Percentiles rank a stretch among this genome's conserved stretches.
Conservation (phyloP, 2,329 filamentous ascomycete species). For the Ophiocordyceps sinensis region DNA sequence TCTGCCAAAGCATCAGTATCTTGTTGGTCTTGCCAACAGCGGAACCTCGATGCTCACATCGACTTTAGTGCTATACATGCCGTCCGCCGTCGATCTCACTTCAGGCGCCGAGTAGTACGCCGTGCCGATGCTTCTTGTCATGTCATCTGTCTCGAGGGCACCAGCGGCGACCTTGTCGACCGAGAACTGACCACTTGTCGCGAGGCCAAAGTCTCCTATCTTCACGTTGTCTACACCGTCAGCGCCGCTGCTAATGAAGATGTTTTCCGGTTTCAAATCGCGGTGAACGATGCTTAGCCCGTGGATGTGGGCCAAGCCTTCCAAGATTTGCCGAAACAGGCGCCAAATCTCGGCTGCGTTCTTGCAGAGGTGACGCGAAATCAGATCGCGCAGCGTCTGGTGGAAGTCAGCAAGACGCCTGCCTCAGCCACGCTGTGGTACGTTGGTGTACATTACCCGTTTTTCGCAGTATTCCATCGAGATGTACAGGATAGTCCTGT, state of each 20-base stretch:
- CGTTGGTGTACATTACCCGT: slow-evolving; percentile 35
- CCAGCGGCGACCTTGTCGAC: slow-evolving; percentile 35
- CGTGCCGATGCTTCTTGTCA: slow-evolving; percentile 62
- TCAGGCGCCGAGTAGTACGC: slow-evolving; percentile 90
- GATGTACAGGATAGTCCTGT: slow-evolving; percentile 75
- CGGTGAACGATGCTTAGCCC: slow-evolving; percentile 84
- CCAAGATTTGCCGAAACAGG: slow-evolving; percentile 78
- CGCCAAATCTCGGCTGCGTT: slow-evolving; percentile 74
- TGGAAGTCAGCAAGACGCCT: background rate
- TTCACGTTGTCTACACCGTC: slow-evolving; percentile 81
- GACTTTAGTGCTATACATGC: slow-evolving; percentile 82
- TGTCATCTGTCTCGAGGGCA: slow-evolving; percentile 38
- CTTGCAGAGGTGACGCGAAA: slow-evolving; percentile 59
- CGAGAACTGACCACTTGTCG: slow-evolving; percentile 71
- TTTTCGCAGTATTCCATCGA: slow-evolving; percentile 99
- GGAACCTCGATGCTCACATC: slow-evolving; percentile 41
- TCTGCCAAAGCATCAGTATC: slow-evolving; percentile 28
- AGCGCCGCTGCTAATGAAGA: slow-evolving; percentile 60
- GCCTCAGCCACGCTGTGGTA: background rate
- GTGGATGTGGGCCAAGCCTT: slow-evolving; percentile 84
- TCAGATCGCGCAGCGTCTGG: slow-evolving; percentile 72
- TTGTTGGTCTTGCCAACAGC: background rate
- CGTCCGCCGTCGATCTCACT: slow-evolving; percentile 58
- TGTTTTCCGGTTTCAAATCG: slow-evolving; percentile 92
- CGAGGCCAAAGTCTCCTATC: slow-evolving; percentile 92